Base-by-base conservation (phyloP, 2,329 filamentous ascomycete species). In the Lomentospora prolificans region DNA sequence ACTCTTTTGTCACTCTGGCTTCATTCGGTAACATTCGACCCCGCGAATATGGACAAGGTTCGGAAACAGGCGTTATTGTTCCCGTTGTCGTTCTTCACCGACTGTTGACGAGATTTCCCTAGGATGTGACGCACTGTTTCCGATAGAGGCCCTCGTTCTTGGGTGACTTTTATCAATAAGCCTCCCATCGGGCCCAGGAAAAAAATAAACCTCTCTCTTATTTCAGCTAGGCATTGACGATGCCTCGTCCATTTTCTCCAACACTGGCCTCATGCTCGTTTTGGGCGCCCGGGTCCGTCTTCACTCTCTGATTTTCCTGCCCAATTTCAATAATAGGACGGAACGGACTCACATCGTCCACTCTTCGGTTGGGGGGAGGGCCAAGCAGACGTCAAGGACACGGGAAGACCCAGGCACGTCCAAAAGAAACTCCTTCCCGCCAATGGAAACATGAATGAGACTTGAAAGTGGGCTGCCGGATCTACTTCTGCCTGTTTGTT, bases 41-140 rank as follows among this genome's bases (percentile, higher is more conserved):
- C n/a, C n/a, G n/a, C n/a, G n/a, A n/a, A n/a, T n/a, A n/a, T n/a
- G n/a, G n/a, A n/a, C n/a, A n/a, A n/a, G n/a, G n/a, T n/a, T n/a
- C n/a, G n/a, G n/a, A n/a, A n/a, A n/a, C n/a, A n/a, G n/a, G n/a
- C n/a, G 22, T 6, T 24, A 24, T 22, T 24, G 46, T 22, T 33
- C 30, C 12, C 30, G 30, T n/a, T 31, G 12, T 50, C 48, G n/a
- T n/a, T 24, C 14, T 12, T 31, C 28, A 31, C n/a, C 27, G 24
- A 33, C 30, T 51, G 30, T 51, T 51, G 50, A 51, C 50, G 50
- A 51, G 50, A 51, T 51, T 51, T 31, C 50, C 1, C 17, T 5
- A n/a, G 3, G 17, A n/a, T 51, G 50, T 51, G 24, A 51, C 24
- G 50, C 50, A 51, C n/a, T 51, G 28, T 51, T 51, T 51, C 50